Evolutionary conservation across 1,284 basidiomycete species (phyloP).

Genomic region (Austroboletus rostrupii): DNA sequence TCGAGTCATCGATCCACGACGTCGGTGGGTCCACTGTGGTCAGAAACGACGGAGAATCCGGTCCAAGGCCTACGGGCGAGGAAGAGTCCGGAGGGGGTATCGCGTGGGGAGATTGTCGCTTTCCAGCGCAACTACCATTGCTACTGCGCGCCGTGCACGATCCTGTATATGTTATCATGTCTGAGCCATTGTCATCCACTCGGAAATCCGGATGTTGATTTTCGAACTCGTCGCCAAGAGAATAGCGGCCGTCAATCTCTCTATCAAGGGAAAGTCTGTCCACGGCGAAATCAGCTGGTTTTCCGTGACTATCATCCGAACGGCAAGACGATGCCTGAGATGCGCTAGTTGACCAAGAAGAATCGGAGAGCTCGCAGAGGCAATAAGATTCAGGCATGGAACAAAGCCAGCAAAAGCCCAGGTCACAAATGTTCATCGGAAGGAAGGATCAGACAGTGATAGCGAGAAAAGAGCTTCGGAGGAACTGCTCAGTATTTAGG

Average conservation of each 20-base stretch:
- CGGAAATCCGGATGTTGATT: neutral
- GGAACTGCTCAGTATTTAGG: neutral
- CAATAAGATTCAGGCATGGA: constrained; percentile 2
- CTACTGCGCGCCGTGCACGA: neutral
- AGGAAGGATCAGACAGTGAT: neutral
- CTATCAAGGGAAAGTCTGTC: neutral
- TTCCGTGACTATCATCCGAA: constrained; percentile 1
- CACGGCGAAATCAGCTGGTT: neutral
- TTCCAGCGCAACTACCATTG: neutral
- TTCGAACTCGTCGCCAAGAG: neutral
- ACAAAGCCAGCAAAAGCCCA: constrained; percentile 11
- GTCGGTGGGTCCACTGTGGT: neutral
- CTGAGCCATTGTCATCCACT: neutral
- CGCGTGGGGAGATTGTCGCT: constrained; percentile 9
- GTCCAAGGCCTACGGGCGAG: constrained; percentile 12
- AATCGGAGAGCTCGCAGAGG: constrained; percentile 3
- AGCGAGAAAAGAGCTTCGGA: neutral
- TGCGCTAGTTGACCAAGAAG: constrained; percentile 11
- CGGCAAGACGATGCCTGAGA: constrained; percentile 1
- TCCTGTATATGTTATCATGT: neutral
- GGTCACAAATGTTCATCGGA: constrained; percentile 9
- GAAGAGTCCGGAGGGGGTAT: constrained; percentile 23
- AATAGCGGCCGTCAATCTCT: neutral
- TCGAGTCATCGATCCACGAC: neutral
- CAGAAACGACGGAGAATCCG: neutral